Evolutionary conservation across 2,329 filamentous ascomycete genomes (phyloP), one percentile per base, ranked within the genome.

Genomic region (Aaosphaeria arxii): DNA sequence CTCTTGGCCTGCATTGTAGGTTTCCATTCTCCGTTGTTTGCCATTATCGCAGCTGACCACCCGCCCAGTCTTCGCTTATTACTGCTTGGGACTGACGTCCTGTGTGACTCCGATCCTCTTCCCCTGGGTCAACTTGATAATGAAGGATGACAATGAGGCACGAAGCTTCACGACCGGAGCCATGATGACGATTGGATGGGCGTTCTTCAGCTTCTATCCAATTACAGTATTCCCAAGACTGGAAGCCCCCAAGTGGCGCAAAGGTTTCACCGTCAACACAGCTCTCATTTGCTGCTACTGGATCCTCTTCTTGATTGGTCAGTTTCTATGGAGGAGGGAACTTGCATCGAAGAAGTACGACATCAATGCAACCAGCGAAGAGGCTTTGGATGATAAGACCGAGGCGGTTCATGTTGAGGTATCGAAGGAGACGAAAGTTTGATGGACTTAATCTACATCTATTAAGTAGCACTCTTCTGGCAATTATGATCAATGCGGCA

Each of bases 141-240:
- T 69, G 36, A 62, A 64, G 5, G 63, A 69, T 36, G 77, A 77
- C 17, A 73, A 75, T 1, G 77, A 80, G 59, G 74, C 78, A 43
- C 49, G 54, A 6, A 48, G 42, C 1, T 68, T 69, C 39, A 67
- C 65, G 1, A 64, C 63, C 7, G 66, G 66, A 36, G 64, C 64
- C 5, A 69, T 69, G 67, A 67, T 71, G 63, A 69, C 67, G 4
- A 49, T 64, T 7, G 62, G 60, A 2, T 64, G 59, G 61, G 60
- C 53, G 1, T 55, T 63, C 45, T 59, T 61, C 52, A 53, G 55
- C 11, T 63, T 62, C 17, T 66, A 61, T 28, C 62, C 62, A 0
- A 61, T 66, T 30, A 56, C 61, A 2, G 57, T 62, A 1, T 66
- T 66, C 31, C 62, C 62, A 6, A 57, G 62, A 9, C 41, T 66